Percentiles rank a stretch among this genome's conserved stretches.
Evolutionary conservation across 768 basidiomycete genomes (phyloP).

Genomic region (Cystoderma amianthinum): DNA sequence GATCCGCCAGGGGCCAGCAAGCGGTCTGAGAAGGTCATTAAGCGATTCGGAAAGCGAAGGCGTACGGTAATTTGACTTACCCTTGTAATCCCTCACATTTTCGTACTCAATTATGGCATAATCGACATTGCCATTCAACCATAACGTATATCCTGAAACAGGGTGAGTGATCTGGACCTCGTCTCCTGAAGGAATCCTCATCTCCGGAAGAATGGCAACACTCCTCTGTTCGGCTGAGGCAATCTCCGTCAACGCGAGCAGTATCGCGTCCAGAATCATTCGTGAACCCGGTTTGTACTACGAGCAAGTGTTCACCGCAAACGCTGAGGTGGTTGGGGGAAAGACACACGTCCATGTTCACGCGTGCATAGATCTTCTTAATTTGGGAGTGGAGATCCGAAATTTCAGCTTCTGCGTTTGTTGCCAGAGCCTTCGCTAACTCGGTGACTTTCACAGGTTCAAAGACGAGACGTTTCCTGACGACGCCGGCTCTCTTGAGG

Average conservation of each 20-base stretch:
- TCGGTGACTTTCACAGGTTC: slow-evolving; percentile 6
- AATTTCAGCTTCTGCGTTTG: slow-evolving; percentile 14
- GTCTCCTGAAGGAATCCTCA: slow-evolving; percentile 15
- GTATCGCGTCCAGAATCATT: slow-evolving; percentile 24
- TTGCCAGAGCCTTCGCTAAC: too few relatives aligned
- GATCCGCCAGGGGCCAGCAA: slow-evolving; percentile 16
- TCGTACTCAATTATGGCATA: slow-evolving; percentile 20
- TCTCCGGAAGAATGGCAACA: too few relatives aligned
- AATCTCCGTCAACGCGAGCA: slow-evolving; percentile 18
- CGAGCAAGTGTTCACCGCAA: slow-evolving; percentile 10
- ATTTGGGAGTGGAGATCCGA: slow-evolving; percentile 14
- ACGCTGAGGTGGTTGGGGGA: slow-evolving; percentile 8
- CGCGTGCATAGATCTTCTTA: slow-evolving; percentile 19
- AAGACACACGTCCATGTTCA: slow-evolving; percentile 23
- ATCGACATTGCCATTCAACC: slow-evolving; percentile 18
- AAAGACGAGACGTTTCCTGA: slow-evolving; percentile 13
- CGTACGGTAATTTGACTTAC: slow-evolving; percentile 11
- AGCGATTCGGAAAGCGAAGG: slow-evolving; percentile 7
- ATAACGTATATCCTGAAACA: slow-evolving; percentile 15
- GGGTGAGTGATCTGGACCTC: slow-evolving; percentile 14
- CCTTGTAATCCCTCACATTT: slow-evolving; percentile 14
- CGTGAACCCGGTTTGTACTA: slow-evolving; percentile 15
- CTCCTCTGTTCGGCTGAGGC: slow-evolving; percentile 7
- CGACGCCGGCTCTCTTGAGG: slow-evolving; percentile 18
- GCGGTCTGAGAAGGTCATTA: slow-evolving; percentile 12